Base-by-base conservation (phyloP, 768 basidiomycete species). In the Hydnomerulius pinastri region DNA sequence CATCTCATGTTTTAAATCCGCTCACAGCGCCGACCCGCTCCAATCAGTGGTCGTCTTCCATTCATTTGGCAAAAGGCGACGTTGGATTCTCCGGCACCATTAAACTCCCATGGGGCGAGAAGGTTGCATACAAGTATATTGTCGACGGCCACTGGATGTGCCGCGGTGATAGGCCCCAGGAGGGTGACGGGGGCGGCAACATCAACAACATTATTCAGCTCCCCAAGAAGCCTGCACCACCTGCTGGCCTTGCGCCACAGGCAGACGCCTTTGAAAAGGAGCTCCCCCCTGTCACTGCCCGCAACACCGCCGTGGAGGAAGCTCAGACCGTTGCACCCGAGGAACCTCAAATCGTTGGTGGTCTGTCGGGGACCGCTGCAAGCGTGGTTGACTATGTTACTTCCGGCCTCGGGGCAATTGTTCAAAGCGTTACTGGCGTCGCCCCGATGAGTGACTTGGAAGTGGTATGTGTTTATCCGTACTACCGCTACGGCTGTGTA, bases 51-150 rank as follows among this genome's bases (percentile, higher is more conserved):
- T 74, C 82, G 23, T 68, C 71, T 50, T 82, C 85, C 30, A 68
- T 77, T 39, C 76, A 68, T 50, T 80, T 90, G 52, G 69, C 71
- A 21, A 84, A 77, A 63, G 75, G 72, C 17, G 68, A 74, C 15
- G 61, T 69, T 24, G 84, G 83, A 4, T 92, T 89, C 67, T 70
- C 73, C 46, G 81, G 76, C 18, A 73, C 67, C 4, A 70, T 79
- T 20, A 62, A 69, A 42, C 71, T 90, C 25, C 84, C 86, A 1
- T 89, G 80, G 80, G 80, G 74, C 40, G 63, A 78, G 43, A 85
- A 81, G 59, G 71, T 88, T 49, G 60, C 72, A 6, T 92, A 87
- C 80, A 92, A 92, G 69, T 92, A 82, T 63, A 73, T 91, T 63
- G 88, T 92, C 46, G 90, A 92, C 63, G 85, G 83, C 29, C 59